Base-by-base conservation (phyloP, 495 filamentous ascomycete genomes). In the Massariosphaeria phaeospora region DNA sequence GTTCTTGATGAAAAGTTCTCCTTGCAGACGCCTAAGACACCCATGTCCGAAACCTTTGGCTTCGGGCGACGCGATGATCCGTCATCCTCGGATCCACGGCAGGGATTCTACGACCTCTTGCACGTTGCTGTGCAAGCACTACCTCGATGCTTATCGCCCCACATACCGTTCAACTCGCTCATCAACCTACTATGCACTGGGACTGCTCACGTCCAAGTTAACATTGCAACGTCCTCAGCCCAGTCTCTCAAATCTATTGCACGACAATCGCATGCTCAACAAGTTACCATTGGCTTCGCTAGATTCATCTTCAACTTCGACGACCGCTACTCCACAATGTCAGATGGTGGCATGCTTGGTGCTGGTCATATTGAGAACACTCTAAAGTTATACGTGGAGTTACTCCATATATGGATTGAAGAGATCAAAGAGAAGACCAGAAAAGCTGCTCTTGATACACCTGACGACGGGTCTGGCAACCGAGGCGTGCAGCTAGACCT, bases 261-360 rank as follows among this genome's bases (percentile, higher is more conserved):
- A 7, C 79, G 88, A 15, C 91, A 98, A 67, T 86, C 83, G 7
- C 87, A 95, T 71, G 91, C 93, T 1, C 91, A 97, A 62, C 88
- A 90, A 68, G 91, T 98, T 20, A 96, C 91, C 1, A 94, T 96
- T 65, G 90, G 94, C 3, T 98, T 97, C 72, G 86, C 91, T 13
- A 75, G 90, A 33, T 98, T 97, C 61, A 97, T 98, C 27, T 96
- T 99, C 73, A 94, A 89, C 48, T 97, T 96, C 65, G 94, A 99
- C 70, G 89, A 91, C 58, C 84, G 89, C 24, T 96, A 96, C 69
- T 88, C 91, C 0, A 97, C 93, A 18, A 96, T 96, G 86, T 95
- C 91, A 8, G 94, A 97, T 63, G 90, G 95, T 36, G 93, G 94
- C 2, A 91, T 99, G 88, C 80, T 98, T 21, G 93, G 93, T 5